A percentile compares a stretch with the other conserved stretches of the same genome.
phyloP scores from a whole-genome alignment of 176 grass and related monocot species.

The Phoenix dactylifera region DNA sequence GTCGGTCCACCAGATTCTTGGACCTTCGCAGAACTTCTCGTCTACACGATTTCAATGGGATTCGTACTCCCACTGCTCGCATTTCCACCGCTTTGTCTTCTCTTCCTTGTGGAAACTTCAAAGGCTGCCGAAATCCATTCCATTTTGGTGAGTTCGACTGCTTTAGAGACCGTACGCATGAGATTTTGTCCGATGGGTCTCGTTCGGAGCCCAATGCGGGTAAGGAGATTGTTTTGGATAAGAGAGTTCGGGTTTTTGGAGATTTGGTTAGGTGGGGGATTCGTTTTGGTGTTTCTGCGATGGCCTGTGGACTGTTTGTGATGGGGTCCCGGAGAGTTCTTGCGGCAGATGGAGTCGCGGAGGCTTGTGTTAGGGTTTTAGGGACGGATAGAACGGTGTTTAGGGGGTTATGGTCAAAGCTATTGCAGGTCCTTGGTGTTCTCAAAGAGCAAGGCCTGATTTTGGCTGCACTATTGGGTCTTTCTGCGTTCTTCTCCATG shows the following conservation, averaged over 20 bases:
- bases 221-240: too few relatives aligned
- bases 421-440: constrained; percentile 53
- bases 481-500: constrained; percentile 99
- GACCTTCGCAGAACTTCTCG: too few relatives aligned
- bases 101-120: too few relatives aligned
- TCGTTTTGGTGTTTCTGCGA: constrained; percentile 25
- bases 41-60: too few relatives aligned
- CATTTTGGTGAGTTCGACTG: too few relatives aligned
- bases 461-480: constrained; percentile 47
- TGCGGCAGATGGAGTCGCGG: constrained; percentile 25
- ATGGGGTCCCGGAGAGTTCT: constrained; percentile 18
- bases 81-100: too few relatives aligned
- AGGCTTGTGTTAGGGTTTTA: not conserved
- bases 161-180: too few relatives aligned
- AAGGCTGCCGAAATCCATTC: too few relatives aligned
- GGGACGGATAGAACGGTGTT: constrained; percentile 29
- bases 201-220: too few relatives aligned
- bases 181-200: too few relatives aligned
- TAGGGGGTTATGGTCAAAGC: constrained; percentile 41
- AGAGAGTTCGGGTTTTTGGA: not conserved
- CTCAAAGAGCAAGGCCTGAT: constrained; percentile 73
- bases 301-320: constrained; percentile 15
- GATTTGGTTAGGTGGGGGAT: constrained; percentile 6
- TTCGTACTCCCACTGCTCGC: too few relatives aligned
- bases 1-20: too few relatives aligned